Evolutionary conservation across 164 flowering plant genomes (phyloP), one percentile per base, ranked within the genome.

Genomic region (Malania oleifera): DNA sequence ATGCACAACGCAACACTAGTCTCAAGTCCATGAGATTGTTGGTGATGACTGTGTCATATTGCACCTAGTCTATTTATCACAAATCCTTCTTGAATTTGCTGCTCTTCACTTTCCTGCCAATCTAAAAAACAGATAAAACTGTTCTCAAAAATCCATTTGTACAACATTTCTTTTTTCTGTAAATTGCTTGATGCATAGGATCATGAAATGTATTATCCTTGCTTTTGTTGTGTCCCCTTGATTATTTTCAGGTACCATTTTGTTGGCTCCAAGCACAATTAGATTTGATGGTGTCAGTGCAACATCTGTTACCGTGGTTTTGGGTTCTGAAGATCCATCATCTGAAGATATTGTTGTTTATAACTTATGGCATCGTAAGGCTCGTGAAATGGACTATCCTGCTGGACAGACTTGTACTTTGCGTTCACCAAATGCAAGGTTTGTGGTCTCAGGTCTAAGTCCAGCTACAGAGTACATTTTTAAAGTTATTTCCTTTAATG

Each of bases 331-430:
- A 58, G 72, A 69, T 48, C 35, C 60, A 19, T 57, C 72, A 45
- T 20, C 70, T 11, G 80, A 62, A 52, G 63, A 63, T 43, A 50
- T 45, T 52, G 40, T 68, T 5, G 67, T 72, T 55, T 89, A 80
- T 64, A 80, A 22, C 14, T 22, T 93, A 60, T 93, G 99, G 99
- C 85, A 85, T 57, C 83, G 93, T 0, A 80, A 73, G 75, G 77
- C 79, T 53, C 39, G 63, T 27, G 78, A 62, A 7, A 27, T 10
- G 35, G 72, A 80, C 52, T 89, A 85, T 72, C 84, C 86, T 19
- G 52, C 25, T 4, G 80, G 81, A 54, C 87, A 97, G 2, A 82
- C 89, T 24, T 79, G 89, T 56, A 75, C 75, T 22, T 57, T 83
- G 51, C 67, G 66, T 35, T 29, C 63, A 22, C 86, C 85, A 22